Conservation (phyloP, 768 basidiomycete species). For the Lactifluus rugatus region DNA sequence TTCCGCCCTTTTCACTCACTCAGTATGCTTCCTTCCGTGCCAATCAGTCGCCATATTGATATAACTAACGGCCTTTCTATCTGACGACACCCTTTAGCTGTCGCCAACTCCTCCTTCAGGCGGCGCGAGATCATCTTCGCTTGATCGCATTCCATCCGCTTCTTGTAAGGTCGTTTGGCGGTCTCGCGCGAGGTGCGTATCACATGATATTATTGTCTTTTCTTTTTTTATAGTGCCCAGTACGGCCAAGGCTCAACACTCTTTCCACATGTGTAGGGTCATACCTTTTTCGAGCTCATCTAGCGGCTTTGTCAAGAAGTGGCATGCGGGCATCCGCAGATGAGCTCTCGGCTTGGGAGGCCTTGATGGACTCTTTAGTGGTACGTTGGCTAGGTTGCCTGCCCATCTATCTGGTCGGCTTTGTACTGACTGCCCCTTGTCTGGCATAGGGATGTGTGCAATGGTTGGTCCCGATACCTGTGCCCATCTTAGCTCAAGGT, state of each 20-base stretch:
- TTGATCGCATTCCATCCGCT: conserved; percentile 31
- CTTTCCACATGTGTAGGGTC: neutral
- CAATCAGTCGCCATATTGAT: neutral
- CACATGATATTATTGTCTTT: neutral
- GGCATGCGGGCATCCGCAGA: conserved; percentile 22
- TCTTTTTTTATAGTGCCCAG: neutral
- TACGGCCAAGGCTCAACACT: neutral
- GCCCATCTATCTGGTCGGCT: neutral
- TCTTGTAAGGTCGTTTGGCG: conserved; percentile 33
- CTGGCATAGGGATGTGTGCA: conserved; percentile 11
- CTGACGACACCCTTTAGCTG: neutral
- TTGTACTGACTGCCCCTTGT: neutral
- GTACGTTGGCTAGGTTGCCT: neutral
- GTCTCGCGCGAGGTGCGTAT: conserved; percentile 27
- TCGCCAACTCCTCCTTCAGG: conserved; percentile 21
- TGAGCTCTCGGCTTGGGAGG: conserved; percentile 21
- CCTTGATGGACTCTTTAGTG: conserved; percentile 12
- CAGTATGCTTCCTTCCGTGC: neutral
- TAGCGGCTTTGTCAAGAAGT: conserved; percentile 21
- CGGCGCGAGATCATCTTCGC: conserved; percentile 25
- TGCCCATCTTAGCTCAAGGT: conserved; percentile 14
- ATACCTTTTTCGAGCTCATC: conserved; percentile 20
- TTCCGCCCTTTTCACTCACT: conserved; percentile 3
- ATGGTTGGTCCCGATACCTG: conserved; percentile 6
- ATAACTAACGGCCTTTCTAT: neutral